These are phyloP conservation scores for Malus domestica DNA, from an alignment of 306 rosid genomes.

Conservation along the genomic window DNA sequence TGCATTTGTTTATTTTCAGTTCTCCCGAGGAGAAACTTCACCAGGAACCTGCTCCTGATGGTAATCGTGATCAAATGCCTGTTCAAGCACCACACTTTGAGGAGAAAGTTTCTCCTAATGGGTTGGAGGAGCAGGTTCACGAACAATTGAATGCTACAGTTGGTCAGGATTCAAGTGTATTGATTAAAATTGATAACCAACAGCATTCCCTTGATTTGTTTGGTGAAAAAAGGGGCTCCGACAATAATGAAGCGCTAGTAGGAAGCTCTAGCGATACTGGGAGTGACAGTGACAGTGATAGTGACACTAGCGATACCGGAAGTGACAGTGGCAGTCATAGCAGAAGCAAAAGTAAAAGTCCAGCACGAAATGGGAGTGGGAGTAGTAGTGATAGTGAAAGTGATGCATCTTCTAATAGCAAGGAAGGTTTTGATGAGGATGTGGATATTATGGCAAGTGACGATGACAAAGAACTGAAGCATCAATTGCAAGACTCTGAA, in stretches of 20 bases:
- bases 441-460: conserved; percentile 96
- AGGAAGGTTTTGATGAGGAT: conserved; percentile 90
- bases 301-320: conserved; percentile 81
- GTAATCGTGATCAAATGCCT: conserved; percentile 45
- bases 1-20: conserved; percentile 37
- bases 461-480: conserved; percentile 80
- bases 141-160: conserved; percentile 32
- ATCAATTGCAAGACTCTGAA: conserved; percentile 43
- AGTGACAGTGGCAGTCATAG: conserved; percentile 89
- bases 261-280: conserved; percentile 82
- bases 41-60: conserved; percentile 45
- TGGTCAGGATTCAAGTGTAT: conserved; percentile 44
- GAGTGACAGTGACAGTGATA: conserved; percentile 84
- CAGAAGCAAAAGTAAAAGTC: conserved; percentile 74
- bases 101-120: conserved; percentile 44
- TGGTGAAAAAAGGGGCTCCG: conserved; percentile 62
- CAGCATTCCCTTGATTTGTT: conserved; percentile 53
- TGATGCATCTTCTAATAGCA: conserved; percentile 81
- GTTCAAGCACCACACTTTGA: conserved; percentile 39
- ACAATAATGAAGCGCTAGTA: conserved; percentile 53
- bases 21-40: conserved; percentile 65
- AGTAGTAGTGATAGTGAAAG: conserved; percentile 95
- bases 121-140: conserved; percentile 40
- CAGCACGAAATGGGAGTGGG: conserved; percentile 63
- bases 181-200: conserved; percentile 40